Evolutionary conservation across 495 filamentous ascomycete species (phyloP), one percentile per base, ranked within the genome.

Genomic region (Neurospora sp.): DNA sequence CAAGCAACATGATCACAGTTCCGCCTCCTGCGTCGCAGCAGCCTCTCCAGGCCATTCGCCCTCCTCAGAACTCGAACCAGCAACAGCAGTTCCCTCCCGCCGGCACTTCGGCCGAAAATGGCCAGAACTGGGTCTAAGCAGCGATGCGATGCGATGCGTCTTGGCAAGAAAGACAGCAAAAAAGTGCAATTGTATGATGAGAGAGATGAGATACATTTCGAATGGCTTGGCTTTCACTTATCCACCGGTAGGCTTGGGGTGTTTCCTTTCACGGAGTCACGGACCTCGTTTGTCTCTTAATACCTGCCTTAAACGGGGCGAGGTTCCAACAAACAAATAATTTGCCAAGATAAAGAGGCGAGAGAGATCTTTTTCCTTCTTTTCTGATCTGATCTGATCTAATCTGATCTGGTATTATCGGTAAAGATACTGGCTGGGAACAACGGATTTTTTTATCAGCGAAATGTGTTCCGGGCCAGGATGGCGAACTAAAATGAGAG

Each of bases 121-220:
- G 75, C 37, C 75, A 80, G 75, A 65, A 76, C 68, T 81, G 79
- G 79, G 73, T 81, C 70, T 81, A 81, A 65, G 14, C 1, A 41
- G 59, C 16, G 3, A 53, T 40, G n/a, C 69, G 14, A 20, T 45
- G 47, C 40, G 42, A 71, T 47, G 44, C 68, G 4, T 37, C 65
- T 47, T 22, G 9, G 22, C 14, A 9, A 40, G 68, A 69, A 44
- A n/a, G 39, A 69, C 71, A 45, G 47, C 27, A 39, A 39, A 69
- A 77, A 39, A 71, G 42, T 74, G 79, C 77, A 78, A 81, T 70
- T 80, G 76, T 80, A 82, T 75, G 77, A 78, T 74, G 76, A 71
- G 68, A 73, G 41, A 73, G 53, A 8, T 16, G 53, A 61, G 53
- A 61, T 61, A 59, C 22, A 73, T 76, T 71, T 71, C 38, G 75